Evolutionary conservation across 139 green algal species (phyloP), one percentile per base, ranked within the genome.

Genomic region (Dunaliella primolecta): DNA sequence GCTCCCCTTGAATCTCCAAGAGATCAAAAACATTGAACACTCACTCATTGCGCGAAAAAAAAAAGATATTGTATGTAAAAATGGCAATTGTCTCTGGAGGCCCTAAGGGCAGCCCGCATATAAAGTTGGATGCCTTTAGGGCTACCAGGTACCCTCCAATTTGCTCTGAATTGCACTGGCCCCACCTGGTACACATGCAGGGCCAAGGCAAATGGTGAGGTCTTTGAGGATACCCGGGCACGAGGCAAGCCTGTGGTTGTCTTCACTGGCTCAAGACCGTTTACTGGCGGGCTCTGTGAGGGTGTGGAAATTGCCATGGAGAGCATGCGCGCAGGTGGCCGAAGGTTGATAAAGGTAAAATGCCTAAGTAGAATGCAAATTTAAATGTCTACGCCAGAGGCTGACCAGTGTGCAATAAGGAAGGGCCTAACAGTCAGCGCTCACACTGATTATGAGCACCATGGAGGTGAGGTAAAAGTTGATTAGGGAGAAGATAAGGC

Each of bases 181-280:
- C 46, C 7, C 36, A 25, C 24, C 46, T 36, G 3, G 20, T 23
- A 79, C 30, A 36, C 3, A 24, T 83, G 86, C 90, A 93, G 89
- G 46, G 75, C 37, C 23, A 89, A 81, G 32, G 89, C 89, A 0
- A 80, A 92, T 30, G 93, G 91, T 0, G 86, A 91, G 38, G 82
- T 93, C 29, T 96, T 97, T 89, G 92, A 95, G 36, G 93, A 96
- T 88, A 98, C 94, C 1, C 84, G 82, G 0, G 86, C 83, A 0
- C 89, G 91, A 0, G 86, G 87, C 74, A 98, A 82, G 78, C 94
- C 95, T 3, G 95, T 98, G 36, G 95, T 98, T 11, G 95, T 93
- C 72, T 75, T 96, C 3, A 95, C 86, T 79, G 93, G 92, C 33
- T 78, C 83, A 32, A 88, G 94, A 0, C 94, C 95, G 23, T 95